Evolutionary conservation across 2,329 filamentous ascomycete species (phyloP).

Genomic region (Mycocentrospora acerina): DNA sequence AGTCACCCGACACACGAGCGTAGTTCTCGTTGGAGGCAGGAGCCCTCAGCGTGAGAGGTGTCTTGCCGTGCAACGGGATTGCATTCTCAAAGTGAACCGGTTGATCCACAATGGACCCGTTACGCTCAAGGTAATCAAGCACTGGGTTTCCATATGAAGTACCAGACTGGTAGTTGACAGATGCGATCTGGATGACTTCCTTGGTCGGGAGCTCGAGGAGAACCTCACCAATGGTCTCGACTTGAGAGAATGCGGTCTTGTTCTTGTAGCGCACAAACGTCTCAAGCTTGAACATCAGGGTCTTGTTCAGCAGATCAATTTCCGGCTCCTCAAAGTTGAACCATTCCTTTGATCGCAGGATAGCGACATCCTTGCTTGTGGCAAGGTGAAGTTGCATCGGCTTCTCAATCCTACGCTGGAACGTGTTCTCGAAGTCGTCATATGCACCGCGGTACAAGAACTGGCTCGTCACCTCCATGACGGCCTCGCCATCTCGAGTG

Average conservation of each 20-base stretch:
- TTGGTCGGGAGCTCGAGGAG: slow-evolving; percentile 93
- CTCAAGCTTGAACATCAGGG: slow-evolving; percentile 91
- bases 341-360: slow-evolving; percentile 97
- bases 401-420: slow-evolving; percentile 95
- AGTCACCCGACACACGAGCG: slow-evolving; percentile 94
- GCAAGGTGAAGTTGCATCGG: slow-evolving; percentile 89
- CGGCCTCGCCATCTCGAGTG: slow-evolving; percentile 74
- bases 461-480: slow-evolving; percentile 98
- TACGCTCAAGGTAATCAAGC: slow-evolving; percentile 89
- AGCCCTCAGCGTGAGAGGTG: slow-evolving; percentile 82
- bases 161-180: slow-evolving; percentile 91
- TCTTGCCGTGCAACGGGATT: slow-evolving; percentile 92
- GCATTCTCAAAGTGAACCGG: slow-evolving; percentile 96
- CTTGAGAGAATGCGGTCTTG: slow-evolving; percentile 84
- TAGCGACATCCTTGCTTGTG: slow-evolving; percentile 87
- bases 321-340: slow-evolving; percentile 85
- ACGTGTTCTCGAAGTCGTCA: slow-evolving; percentile 94
- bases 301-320: slow-evolving; percentile 87
- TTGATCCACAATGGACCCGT: slow-evolving; percentile 91
- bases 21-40: slow-evolving; percentile 98
- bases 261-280: slow-evolving; percentile 94
- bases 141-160: slow-evolving; percentile 94
- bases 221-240: slow-evolving; percentile 90
- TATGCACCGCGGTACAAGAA: slow-evolving; percentile 95
- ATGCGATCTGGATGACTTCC: slow-evolving; percentile 96